phyloP scores from a whole-genome alignment of 169 alveolate genomes.

The Prorocentrum cordatum region DNA sequence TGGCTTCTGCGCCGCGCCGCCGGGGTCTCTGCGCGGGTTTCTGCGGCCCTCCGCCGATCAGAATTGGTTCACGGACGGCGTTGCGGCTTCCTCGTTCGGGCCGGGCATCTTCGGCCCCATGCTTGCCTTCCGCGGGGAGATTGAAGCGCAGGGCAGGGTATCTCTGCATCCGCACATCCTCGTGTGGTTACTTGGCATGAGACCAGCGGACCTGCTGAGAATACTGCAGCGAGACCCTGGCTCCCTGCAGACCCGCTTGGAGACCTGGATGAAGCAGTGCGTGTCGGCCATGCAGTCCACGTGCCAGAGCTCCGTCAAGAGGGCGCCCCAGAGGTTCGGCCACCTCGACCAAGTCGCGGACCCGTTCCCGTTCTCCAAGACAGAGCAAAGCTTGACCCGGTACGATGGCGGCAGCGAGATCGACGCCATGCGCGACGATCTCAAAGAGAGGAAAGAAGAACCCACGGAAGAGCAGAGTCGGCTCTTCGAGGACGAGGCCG shows the following conservation, averaged over 20 bases:
- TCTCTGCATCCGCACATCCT: constrained; percentile 7
- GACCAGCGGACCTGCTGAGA: too few species aligned
- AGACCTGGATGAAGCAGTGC: too few species aligned
- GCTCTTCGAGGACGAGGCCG: too few species aligned
- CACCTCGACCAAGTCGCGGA: not conserved
- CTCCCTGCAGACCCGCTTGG: too few species aligned
- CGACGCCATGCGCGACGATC: not conserved
- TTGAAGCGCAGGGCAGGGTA: constrained; percentile 13
- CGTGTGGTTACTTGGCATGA: not conserved
- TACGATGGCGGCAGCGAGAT: not conserved
- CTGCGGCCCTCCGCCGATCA: too few species aligned
- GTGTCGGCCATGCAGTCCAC: not conserved
- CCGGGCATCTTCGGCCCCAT: constrained; percentile 1
- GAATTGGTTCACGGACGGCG: constrained; percentile 16
- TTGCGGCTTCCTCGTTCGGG: not conserved
- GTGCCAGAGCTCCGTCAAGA: not conserved
- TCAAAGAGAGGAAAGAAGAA: too few species aligned
- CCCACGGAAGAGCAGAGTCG: not conserved
- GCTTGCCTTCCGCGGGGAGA: constrained; percentile 4
- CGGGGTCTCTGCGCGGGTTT: too few species aligned
- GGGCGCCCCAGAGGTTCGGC: not conserved
- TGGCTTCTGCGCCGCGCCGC: too few species aligned
- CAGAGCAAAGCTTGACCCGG: not conserved
- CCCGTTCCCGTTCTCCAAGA: not conserved
- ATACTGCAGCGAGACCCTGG: too few species aligned